phyloP scores from a whole-genome alignment of 371 early-diverging fungal genomes.

The Amoeboaphelidium occidentale region DNA sequence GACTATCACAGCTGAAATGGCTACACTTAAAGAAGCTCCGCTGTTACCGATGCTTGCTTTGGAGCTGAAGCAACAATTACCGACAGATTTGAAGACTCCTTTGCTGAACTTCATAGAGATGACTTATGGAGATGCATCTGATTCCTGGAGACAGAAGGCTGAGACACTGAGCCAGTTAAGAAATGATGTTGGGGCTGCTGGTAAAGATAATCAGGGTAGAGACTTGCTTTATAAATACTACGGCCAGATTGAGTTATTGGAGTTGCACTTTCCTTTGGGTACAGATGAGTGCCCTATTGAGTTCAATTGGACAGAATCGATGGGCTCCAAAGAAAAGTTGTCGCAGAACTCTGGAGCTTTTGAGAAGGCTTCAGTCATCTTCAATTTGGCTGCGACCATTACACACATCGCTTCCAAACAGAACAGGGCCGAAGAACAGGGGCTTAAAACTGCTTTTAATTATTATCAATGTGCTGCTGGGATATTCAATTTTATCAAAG shows the following conservation, averaged over 20 bases:
- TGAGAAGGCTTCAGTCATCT: constrained; percentile 82
- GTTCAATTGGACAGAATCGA: not conserved
- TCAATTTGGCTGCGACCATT: constrained; percentile 58
- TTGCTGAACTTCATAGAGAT: too few species aligned
- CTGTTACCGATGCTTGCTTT: too few species aligned
- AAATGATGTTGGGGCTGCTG: too few species aligned
- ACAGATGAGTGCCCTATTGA: constrained; percentile 29
- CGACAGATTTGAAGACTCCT: too few species aligned
- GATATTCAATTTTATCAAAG: constrained; percentile 74
- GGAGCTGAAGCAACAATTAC: too few species aligned
- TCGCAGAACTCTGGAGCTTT: constrained; percentile 77
- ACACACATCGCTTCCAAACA: constrained; percentile 11
- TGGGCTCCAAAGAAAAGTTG: constrained; percentile 10
- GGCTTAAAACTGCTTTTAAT: constrained; percentile 51
- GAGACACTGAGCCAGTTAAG: too few species aligned
- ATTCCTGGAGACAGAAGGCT: too few species aligned
- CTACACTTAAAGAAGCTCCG: too few species aligned
- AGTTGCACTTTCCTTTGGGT: constrained; percentile 70
- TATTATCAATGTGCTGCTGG: constrained; percentile 80
- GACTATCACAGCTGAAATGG: too few species aligned
- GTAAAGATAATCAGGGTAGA: too few species aligned
- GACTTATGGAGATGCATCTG: too few species aligned
- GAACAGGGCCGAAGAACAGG: constrained; percentile 41
- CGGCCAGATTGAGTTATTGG: constrained; percentile 82
- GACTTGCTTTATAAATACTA: too few species aligned